Evolutionary conservation across 139 green algal genomes (phyloP), one percentile per base, ranked within the genome.

Genomic region (Deuterostichococcus epilithicus): DNA sequence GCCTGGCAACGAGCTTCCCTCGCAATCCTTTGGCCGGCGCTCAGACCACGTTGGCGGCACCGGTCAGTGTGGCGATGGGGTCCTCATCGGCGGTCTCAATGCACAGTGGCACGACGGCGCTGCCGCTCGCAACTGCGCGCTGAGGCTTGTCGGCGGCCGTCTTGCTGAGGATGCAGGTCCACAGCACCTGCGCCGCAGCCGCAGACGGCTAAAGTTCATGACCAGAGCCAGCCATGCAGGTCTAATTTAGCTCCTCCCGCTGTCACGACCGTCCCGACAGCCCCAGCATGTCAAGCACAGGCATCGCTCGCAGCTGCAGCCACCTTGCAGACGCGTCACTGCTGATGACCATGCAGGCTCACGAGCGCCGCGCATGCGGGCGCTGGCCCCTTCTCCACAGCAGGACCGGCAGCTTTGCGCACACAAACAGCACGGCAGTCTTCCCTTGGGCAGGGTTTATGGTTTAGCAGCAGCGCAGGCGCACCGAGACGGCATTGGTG

Each of bases 401-500:
- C n/a, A n/a, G n/a, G n/a, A n/a, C n/a, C n/a, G n/a, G n/a, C n/a
- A n/a, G n/a, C n/a, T n/a, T n/a, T n/a, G n/a, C n/a, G n/a, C n/a
- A n/a, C n/a, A n/a, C n/a, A n/a, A n/a, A n/a, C n/a, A n/a, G n/a
- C n/a, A n/a, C n/a, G n/a, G n/a, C n/a, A n/a, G n/a, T n/a, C n/a
- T n/a, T n/a, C n/a, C n/a, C n/a, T n/a, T n/a, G n/a, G n/a, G n/a
- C n/a, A n/a, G n/a, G n/a, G n/a, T n/a, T n/a, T n/a, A n/a, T n/a
- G n/a, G n/a, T n/a, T n/a, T n/a, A n/a, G n/a, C n/a, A n/a, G n/a
- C n/a, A n/a, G n/a, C n/a, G n/a, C n/a, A n/a, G 4, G 33, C 70
- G 47, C 32, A 86, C 84, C 37, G 85, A 87, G 10, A 89, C 66
- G 5, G 88, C 44, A 39, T 89, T 89, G 42, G 82, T 77, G 45